A percentile compares a stretch with the other conserved stretches of the same genome.
Conservation (phyloP, 176 grass and related monocot genomes). For the Lolium perenne region DNA sequence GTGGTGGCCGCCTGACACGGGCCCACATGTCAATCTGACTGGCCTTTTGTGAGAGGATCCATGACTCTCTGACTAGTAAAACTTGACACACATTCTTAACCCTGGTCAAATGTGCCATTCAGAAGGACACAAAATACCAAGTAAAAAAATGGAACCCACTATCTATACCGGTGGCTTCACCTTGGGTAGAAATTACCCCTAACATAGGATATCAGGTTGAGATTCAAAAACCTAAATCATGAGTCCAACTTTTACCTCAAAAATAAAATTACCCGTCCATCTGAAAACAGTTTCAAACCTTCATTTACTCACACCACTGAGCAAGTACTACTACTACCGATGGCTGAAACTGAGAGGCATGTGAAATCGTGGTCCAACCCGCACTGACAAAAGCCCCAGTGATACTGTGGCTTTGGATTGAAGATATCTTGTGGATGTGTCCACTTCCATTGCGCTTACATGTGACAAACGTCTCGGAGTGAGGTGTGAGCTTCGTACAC, state of each 20-base stretch:
- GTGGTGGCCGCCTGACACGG: too few species aligned
- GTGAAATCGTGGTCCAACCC: slow-evolving; percentile 38
- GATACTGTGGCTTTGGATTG: slow-evolving; percentile 8
- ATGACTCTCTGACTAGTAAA: too few species aligned
- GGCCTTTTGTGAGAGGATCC: too few species aligned
- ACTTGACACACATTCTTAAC: too few species aligned
- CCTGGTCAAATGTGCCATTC: too few species aligned
- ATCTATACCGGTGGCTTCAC: neutral
- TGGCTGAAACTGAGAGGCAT: neutral
- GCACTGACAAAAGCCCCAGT: slow-evolving; percentile 24
- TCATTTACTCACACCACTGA: neutral
- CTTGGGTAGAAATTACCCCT: neutral
- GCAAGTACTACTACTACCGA: neutral
- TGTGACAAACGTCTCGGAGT: slow-evolving; percentile 29
- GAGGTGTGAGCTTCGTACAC: neutral
- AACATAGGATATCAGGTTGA: neutral
- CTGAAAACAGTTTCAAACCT: neutral
- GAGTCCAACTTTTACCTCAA: neutral
- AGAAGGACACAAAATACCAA: neutral
- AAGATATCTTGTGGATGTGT: slow-evolving; percentile 24
- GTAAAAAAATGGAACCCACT: too few species aligned
- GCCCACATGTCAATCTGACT: too few species aligned
- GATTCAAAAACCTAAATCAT: neutral
- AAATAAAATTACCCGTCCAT: too few species aligned
- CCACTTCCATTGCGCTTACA: slow-evolving; percentile 3